Evolutionary conservation across 306 rosid genomes (phyloP), one percentile per base, ranked within the genome.

Genomic region (Luffa aegyptiaca): DNA sequence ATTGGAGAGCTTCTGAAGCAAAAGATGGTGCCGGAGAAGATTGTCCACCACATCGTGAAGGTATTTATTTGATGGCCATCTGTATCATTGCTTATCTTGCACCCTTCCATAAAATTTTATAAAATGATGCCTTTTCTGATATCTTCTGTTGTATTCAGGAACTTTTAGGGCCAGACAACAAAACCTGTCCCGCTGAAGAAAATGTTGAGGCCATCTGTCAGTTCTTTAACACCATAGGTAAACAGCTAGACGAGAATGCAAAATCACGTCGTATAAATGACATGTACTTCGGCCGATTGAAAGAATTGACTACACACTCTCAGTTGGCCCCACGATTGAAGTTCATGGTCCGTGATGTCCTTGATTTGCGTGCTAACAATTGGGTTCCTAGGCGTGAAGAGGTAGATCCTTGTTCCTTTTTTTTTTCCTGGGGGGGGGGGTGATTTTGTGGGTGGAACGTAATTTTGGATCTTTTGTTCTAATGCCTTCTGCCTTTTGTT

Each of bases 331-430:
- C 90, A 52, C 91, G 99, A 61, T 66, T 91, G 89, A 92, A 90
- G 85, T 96, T 96, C 84, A 88, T 96, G 99, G 85, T 96, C 62
- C 98, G 98, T 8, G 87, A 92, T 79, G 85, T 96, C 41, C 77
- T 93, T 81, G 99, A 96, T 63, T 83, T 96, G 87, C 96, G 99
- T 41, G 16, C 96, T 78, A 89, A 88, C 83, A 89, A 84, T 53
- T 96, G 99, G 99, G 85, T 96, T 83, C 99, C 99, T 35, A 89
- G 99, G 82, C 98, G 98, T 5, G 99, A 96, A 82, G 98, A 96
- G 99, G 99, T 96, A 86, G 77, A 21, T 11, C 59, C 42, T n/a
- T 56, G 57, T 46, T 16, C 16, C 12, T 49, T 63, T 49, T 65
- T 4, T 16, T 6, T 18, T 11, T 49, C 0, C 16, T 3, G 6